Conservation (phyloP, 495 filamentous ascomycete genomes). For the Xylaria bambusicola region DNA sequence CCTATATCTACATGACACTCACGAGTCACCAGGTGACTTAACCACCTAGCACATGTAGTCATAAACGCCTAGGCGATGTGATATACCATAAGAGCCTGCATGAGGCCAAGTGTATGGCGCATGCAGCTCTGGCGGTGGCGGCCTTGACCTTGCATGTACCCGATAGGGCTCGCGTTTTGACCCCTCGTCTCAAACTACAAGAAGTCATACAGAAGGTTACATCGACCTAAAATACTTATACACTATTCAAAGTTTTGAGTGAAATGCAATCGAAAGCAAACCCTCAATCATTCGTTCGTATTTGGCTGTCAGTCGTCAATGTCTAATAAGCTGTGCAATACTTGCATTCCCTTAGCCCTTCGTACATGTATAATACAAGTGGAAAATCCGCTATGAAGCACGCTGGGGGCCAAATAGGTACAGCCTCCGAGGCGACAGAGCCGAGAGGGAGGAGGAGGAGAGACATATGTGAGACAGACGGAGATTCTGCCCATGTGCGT, state of each 20-base stretch:
- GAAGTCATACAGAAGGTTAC: constrained; percentile 22
- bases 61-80: constrained; percentile 4
- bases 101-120: constrained; percentile 12
- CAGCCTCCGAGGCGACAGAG: too few relatives aligned
- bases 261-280: neutral
- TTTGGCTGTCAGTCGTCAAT: neutral
- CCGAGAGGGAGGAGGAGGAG: neutral
- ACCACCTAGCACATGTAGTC: neutral
- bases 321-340: neutral
- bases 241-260: neutral
- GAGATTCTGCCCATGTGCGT: neutral
- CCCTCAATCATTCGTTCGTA: neutral
- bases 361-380: neutral
- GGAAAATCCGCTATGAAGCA: neutral
- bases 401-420: neutral
- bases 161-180: constrained; percentile 28
- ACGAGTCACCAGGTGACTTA: neutral
- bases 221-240: constrained; percentile 22
- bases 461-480: neutral
- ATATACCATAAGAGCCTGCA: constrained; percentile 6
- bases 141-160: constrained; percentile 25
- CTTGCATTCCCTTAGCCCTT: neutral
- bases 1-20: too few relatives aligned
- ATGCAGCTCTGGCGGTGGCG: constrained; percentile 15
- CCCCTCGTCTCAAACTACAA: constrained; percentile 32